These are phyloP conservation scores for Starmerella roubikii DNA, from an alignment of 805 yeast species.

Conservation along the genomic window DNA sequence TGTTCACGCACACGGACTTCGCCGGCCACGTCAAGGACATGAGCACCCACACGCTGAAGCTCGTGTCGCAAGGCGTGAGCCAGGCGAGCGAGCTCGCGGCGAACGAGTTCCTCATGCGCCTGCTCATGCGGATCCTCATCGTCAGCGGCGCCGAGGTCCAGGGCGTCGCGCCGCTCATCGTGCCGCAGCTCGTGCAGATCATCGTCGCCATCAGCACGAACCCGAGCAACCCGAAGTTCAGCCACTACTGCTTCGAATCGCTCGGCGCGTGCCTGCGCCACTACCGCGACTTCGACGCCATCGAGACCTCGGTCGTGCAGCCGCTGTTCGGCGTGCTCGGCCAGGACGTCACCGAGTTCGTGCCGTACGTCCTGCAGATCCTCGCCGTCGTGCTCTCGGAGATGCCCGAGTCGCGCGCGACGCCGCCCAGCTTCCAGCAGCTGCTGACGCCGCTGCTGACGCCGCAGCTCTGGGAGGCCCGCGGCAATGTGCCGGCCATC, in stretches of 20 bases:
- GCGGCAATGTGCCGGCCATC: slow-evolving; percentile 88
- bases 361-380: slow-evolving; percentile 87
- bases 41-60: slow-evolving; percentile 48
- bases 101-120: slow-evolving; percentile 83
- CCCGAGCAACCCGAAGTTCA: slow-evolving; percentile 90
- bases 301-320: slow-evolving; percentile 49
- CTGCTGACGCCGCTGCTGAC: slow-evolving; percentile 71
- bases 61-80: slow-evolving; percentile 44
- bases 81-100: slow-evolving; percentile 88
- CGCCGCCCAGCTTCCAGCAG: slow-evolving; percentile 54
- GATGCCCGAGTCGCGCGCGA: slow-evolving; percentile 25
- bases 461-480: slow-evolving; percentile 86
- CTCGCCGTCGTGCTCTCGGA: slow-evolving; percentile 62
- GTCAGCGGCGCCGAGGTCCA: slow-evolving; percentile 43
- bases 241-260: slow-evolving; percentile 83
- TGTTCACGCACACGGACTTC: slow-evolving; percentile 65
- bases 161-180: slow-evolving; percentile 29
- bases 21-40: slow-evolving; percentile 45
- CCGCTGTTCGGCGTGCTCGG: slow-evolving; percentile 52
- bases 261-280: slow-evolving; percentile 61
- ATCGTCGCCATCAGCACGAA: slow-evolving; percentile 61
- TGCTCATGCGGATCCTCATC: slow-evolving; percentile 70
- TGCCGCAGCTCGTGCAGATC: slow-evolving; percentile 56
- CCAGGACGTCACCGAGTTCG: slow-evolving; percentile 83
- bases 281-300: slow-evolving; percentile 18